Percentiles rank a stretch among this genome's conserved stretches.
These are phyloP conservation scores for Inga laurina DNA, from an alignment of 306 rosid species.

Conservation along the genomic window DNA sequence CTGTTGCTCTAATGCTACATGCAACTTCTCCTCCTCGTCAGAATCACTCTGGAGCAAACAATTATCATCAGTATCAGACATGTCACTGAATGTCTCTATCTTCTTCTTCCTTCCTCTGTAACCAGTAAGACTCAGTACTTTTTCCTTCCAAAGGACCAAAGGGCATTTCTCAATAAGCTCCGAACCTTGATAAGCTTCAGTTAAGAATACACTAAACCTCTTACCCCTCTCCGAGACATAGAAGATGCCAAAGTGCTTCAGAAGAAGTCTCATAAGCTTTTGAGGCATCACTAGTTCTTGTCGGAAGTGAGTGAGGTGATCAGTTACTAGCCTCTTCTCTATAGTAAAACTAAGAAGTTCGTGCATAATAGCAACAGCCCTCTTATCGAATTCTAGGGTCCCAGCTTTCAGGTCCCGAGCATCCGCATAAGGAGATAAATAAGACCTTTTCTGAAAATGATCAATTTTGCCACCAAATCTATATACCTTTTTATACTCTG, in stretches of 20 bases:
- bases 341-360: conserved; percentile 78
- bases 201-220: conserved; percentile 82
- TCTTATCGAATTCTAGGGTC: conserved; percentile 79
- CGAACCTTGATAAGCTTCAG: conserved; percentile 72
- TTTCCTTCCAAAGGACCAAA: conserved; percentile 68
- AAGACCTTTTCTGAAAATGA: conserved; percentile 70
- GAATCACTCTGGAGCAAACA: conserved; percentile 36
- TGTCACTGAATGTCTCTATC: conserved; percentile 54
- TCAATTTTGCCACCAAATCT: conserved; percentile 60
- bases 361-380: conserved; percentile 89
- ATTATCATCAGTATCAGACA: conserved; percentile 59
- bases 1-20: conserved; percentile 41
- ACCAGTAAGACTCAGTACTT: conserved; percentile 48
- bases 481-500: conserved; percentile 60
- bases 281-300: conserved; percentile 88
- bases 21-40: conserved; percentile 43
- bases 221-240: conserved; percentile 95
- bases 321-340: conserved; percentile 88
- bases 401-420: conserved; percentile 68
- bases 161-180: conserved; percentile 82
- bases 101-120: conserved; percentile 66
- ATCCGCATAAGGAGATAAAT: conserved; percentile 87
- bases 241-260: conserved; percentile 84
- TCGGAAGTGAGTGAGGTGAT: conserved; percentile 90
- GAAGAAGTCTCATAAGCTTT: conserved; percentile 84